These are phyloP conservation scores for Chaetomidium leptoderma DNA, from an alignment of 495 filamentous ascomycete genomes.

Conservation along the genomic window DNA sequence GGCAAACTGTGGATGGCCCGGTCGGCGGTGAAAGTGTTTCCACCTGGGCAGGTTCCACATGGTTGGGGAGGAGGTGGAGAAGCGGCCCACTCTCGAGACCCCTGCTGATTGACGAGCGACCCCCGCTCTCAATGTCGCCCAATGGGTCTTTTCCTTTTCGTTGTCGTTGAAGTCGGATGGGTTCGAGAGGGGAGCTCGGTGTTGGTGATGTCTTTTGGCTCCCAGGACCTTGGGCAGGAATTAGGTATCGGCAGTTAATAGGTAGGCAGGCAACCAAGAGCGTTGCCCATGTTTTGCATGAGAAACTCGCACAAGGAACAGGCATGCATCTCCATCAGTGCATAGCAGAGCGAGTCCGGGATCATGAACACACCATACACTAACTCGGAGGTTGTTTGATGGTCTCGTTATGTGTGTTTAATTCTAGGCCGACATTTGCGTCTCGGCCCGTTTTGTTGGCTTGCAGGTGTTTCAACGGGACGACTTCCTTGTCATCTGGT, in stretches of 20 bases:
- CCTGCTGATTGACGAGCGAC: neutral
- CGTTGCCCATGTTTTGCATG: too few species aligned
- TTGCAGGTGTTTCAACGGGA: neutral
- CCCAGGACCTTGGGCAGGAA: too few species aligned
- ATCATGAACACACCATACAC: too few species aligned
- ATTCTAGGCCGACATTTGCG: neutral
- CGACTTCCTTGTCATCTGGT: neutral
- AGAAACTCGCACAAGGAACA: too few species aligned
- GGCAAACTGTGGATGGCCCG: neutral
- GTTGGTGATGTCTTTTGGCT: too few species aligned
- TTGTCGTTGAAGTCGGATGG: too few species aligned
- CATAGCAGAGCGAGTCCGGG: neutral
- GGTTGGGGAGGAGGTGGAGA: neutral
- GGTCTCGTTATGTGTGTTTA: too few species aligned
- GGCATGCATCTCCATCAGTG: too few species aligned
- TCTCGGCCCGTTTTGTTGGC: neutral
- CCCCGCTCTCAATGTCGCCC: neutral
- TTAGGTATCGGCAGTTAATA: too few species aligned
- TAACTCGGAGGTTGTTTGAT: too few species aligned
- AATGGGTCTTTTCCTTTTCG: neutral
- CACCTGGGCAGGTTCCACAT: constrained; percentile 12
- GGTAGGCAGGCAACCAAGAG: too few species aligned
- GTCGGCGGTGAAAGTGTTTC: constrained; percentile 7
- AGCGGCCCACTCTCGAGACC: neutral
- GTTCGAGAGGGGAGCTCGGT: too few species aligned